Base-by-base conservation (phyloP, 495 filamentous ascomycete species). In the Penicillium cinerascens region DNA sequence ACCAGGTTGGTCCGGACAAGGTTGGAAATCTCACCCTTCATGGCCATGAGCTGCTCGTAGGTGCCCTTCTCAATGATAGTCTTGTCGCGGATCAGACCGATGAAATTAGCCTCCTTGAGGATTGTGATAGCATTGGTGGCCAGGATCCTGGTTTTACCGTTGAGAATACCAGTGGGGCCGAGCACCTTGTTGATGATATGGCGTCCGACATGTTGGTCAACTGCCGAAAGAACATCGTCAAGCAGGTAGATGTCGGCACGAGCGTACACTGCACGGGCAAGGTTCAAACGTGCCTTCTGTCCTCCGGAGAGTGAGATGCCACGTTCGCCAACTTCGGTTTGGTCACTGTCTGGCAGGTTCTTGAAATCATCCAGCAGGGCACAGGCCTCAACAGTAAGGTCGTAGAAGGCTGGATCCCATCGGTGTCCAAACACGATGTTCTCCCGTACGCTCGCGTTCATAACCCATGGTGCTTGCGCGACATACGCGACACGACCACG, bases 401-500 rank as follows among this genome's bases (percentile, higher is more conserved):
- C 89, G 68, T 99, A 99, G 73, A 99, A 99, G 42, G 82, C 74
- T 3, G 93, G 88, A 72, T 99, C 92, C 78, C 88, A 97, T 37
- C 90, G 85, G 72, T 97, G 89, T 5, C 95, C 95, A 63, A 99
- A 99, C 6, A 97, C 78, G 61, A 99, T 96, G 60, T 99, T 99
- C 58, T 99, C 95, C 47, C 87, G 86, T 23, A 97, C 91, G 42
- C 86, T 93, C 6, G 95, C 92, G 61, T 97, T 99, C 92, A 96
- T 97, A 35, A 99, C 86, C 92, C 95, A 99, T 21, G 91, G 69
- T 58, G 87, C 81, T 68, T 99, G 95, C 18, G 90, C 87, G 56
- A 95, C 95, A 64, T 96, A 99, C 6, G 95, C 95, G 18, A 87
- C 80, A 13, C 77, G 79, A 16, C 95, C 95, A 54, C 87, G 86